Evolutionary conservation across 495 filamentous ascomycete species (phyloP), one percentile per base, ranked within the genome.

Genomic region (Jackrogersella minutella): DNA sequence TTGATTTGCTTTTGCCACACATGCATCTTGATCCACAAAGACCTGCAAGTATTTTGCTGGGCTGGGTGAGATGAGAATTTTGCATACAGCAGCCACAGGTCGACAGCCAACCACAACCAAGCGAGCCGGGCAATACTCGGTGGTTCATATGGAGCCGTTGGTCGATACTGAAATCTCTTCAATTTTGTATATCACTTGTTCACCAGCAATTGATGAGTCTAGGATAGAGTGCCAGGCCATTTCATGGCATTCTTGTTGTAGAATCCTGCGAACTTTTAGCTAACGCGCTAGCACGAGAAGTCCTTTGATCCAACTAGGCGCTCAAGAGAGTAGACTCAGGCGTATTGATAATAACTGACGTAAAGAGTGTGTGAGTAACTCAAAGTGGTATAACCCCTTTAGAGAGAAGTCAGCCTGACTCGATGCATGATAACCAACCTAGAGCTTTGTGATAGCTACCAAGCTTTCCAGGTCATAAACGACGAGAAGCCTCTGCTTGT

Each of bases 21-120:
- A 59, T 65, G 31, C 60, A 64, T 39, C 66, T 5, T 26, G 58
- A 55, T 68, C 58, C 47, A 47, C 53, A 53, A 28, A 31, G 49
- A 31, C 55, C 34, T 46, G 50, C 34, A 19, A 47, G 30, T 41
- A 54, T 49, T 56, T 55, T 44, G 51, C 57, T 58, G 11, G 46
- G 51, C 49, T 26, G 36, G 43, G 30, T 40, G 36, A 28, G 61
- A 50, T 22, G 31, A 46, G 34, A 61, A 52, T 40, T 40, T 49
- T 55, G 39, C 17, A 36, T 58, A 21, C 55, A 43, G 33, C 14
- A 33, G 22, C 51, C 21, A 49, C 28, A 31, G 36, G 22, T 28
- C 28, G n/a, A 22, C 39, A 57, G 44, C 61, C 44, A 64, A 64
- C 41, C 43, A 58, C 3, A 47, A 41, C 10, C 28, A 47, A 44